Evolutionary conservation across 805 yeast genomes (phyloP).

Genomic region (Vanderwaltozyma polyspora): DNA sequence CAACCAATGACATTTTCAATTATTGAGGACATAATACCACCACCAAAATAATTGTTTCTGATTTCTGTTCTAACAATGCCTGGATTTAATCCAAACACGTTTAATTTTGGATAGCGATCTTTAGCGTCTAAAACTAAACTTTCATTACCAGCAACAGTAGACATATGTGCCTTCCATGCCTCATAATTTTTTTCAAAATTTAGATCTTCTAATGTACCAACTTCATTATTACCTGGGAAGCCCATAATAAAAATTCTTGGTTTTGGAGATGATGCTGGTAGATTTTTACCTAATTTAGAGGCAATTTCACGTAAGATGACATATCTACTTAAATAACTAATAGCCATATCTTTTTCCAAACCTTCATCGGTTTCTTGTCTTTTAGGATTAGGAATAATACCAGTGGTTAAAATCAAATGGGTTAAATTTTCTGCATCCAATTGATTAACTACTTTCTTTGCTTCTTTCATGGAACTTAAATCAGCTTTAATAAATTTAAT

Average conservation of each 20-base stretch:
- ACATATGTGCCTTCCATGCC: conserved; percentile 26
- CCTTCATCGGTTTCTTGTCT: conserved; percentile 30
- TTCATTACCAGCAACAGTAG: conserved; percentile 35
- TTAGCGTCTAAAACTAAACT: conserved; percentile 22
- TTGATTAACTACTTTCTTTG: conserved; percentile 17
- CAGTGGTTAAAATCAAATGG: conserved; percentile 29
- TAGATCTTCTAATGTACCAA: conserved; percentile 28
- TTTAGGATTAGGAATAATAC: conserved; percentile 28
- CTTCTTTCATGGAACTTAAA: conserved; percentile 22
- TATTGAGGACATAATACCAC: conserved; percentile 14
- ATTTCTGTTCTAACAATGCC: conserved; percentile 30
- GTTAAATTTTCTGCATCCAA: conserved; percentile 17
- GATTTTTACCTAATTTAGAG: conserved; percentile 12
- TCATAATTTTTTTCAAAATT: conserved; percentile 26
- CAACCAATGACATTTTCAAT: conserved; percentile 25
- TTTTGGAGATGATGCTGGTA: conserved; percentile 2
- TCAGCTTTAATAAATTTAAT: conserved; percentile 28
- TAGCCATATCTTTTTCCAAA: conserved; percentile 30
- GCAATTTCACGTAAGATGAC: conserved; percentile 23
- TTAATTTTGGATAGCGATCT: conserved; percentile 11
- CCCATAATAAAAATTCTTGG: conserved; percentile 33
- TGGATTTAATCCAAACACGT: conserved; percentile 31
- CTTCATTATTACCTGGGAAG: conserved; percentile 28
- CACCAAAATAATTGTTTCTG: conserved; percentile 27
- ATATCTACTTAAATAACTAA: conserved; percentile 29